Evolutionary conservation across 1,284 basidiomycete species (phyloP).

Genomic region (Trametes polyzona): DNA sequence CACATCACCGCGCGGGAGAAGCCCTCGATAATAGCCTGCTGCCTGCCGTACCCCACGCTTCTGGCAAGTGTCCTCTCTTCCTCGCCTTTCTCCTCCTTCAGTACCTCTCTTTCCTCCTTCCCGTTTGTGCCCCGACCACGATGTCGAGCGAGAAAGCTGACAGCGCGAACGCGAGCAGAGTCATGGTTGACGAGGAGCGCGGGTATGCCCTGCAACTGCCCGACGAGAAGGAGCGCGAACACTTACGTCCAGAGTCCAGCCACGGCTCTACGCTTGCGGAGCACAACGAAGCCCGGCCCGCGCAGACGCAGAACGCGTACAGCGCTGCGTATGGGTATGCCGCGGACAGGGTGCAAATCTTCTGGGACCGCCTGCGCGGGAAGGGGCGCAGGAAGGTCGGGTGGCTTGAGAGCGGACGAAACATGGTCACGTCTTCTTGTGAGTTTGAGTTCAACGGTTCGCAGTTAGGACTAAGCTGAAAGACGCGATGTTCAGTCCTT

Average conservation of each 20-base stretch:
- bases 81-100: not conserved
- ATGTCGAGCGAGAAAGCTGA: slow-evolving; percentile 15
- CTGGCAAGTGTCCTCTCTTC: slow-evolving; percentile 12
- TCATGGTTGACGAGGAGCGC: slow-evolving; percentile 19
- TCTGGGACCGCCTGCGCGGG: slow-evolving; percentile 55
- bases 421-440: slow-evolving; percentile 58
- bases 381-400: slow-evolving; percentile 53
- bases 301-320: not conserved
- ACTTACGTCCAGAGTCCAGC: slow-evolving; percentile 7
- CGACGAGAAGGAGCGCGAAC: slow-evolving; percentile 4
- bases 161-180: slow-evolving; percentile 6
- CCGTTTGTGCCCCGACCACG: not conserved
- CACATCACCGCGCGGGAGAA: slow-evolving; percentile 2
- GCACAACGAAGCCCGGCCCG: not conserved
- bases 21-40: not conserved
- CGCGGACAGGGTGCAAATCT: slow-evolving; percentile 19
- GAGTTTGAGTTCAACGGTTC: slow-evolving; percentile 3
- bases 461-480: too few species aligned
- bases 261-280: not conserved
- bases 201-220: slow-evolving; percentile 15
- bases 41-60: slow-evolving; percentile 11
- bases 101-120: not conserved
- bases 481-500: slow-evolving; percentile 44
- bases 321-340: slow-evolving; percentile 8
- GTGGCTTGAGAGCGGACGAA: slow-evolving; percentile 48